phyloP scores from a whole-genome alignment of 2,329 filamentous ascomycete species.

The Claviceps cyperi region DNA sequence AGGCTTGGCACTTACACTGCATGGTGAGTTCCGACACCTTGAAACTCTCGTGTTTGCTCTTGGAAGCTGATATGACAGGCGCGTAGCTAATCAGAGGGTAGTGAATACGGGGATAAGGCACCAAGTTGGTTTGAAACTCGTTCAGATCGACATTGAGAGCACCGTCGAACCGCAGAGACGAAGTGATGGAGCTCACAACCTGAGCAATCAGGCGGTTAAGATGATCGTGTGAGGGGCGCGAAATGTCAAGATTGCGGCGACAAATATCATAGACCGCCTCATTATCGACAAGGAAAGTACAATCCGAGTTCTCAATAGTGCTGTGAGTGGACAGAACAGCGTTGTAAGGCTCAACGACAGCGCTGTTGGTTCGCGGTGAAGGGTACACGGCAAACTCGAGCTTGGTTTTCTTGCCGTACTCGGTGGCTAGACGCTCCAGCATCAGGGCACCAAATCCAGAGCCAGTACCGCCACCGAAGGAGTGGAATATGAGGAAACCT shows the following conservation, averaged over 20 bases:
- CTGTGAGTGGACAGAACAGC: slow-evolving; percentile 60
- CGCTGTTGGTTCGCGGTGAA: slow-evolving; percentile 53
- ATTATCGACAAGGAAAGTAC: slow-evolving; percentile 64
- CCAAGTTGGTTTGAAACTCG: slow-evolving; percentile 67
- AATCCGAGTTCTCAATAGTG: slow-evolving; percentile 66
- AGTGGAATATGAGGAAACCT: slow-evolving; percentile 63
- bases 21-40: slow-evolving; percentile 66
- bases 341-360: slow-evolving; percentile 62
- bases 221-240: slow-evolving; percentile 55
- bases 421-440: slow-evolving; percentile 57
- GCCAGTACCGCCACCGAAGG: slow-evolving; percentile 58
- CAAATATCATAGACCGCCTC: slow-evolving; percentile 65
- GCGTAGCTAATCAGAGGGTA: slow-evolving; percentile 62
- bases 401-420: slow-evolving; percentile 67
- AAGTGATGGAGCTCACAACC: slow-evolving; percentile 62
- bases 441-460: slow-evolving; percentile 60
- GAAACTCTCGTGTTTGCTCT: slow-evolving; percentile 78
- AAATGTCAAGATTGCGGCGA: slow-evolving; percentile 55
- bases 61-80: slow-evolving; percentile 55
- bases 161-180: slow-evolving; percentile 57
- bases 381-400: slow-evolving; percentile 62
- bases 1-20: slow-evolving; percentile 41
- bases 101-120: slow-evolving; percentile 60
- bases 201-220: slow-evolving; percentile 60
- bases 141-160: slow-evolving; percentile 61